Evolutionary conservation across 306 rosid genomes (phyloP).

Genomic region (Canavalia gladiata): DNA sequence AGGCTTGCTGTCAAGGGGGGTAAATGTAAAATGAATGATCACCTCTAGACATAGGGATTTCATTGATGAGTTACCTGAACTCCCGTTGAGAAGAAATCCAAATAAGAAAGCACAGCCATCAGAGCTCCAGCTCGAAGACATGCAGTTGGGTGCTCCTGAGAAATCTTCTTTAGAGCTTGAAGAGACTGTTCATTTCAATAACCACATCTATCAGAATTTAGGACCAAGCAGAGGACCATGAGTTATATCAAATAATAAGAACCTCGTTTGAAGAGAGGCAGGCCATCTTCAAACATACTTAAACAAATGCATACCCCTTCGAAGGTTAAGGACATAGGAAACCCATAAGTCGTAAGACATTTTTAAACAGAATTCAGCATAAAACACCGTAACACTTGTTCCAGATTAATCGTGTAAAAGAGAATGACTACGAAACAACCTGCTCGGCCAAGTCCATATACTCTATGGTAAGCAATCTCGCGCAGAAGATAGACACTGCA

Average conservation of each 20-base stretch:
- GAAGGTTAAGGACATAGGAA: not conserved
- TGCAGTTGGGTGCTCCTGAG: constrained; percentile 96
- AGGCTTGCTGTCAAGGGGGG: not conserved
- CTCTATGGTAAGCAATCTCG: constrained; percentile 88
- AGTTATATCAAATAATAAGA: not conserved
- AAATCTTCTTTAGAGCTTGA: constrained; percentile 94
- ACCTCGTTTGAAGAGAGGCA: constrained; percentile 4
- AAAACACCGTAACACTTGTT: not conserved
- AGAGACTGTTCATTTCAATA: constrained; percentile 77
- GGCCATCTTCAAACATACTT: constrained; percentile 6
- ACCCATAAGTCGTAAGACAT: not conserved
- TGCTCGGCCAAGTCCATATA: constrained; percentile 98
- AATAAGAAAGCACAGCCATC: constrained; percentile 96
- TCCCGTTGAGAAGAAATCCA: constrained; percentile 95
- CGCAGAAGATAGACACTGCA: constrained; percentile 91
- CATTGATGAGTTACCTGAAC: constrained; percentile 72
- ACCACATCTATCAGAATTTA: constrained; percentile 37
- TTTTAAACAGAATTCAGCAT: constrained; percentile 22
- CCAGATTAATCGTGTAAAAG: not conserved
- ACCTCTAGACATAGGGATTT: not conserved
- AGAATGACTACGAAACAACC: constrained; percentile 57
- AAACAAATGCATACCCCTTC: constrained; percentile 3
- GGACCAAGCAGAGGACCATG: not conserved
- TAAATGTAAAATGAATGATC: constrained; percentile 24
- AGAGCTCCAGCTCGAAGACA: constrained; percentile 98